A percentile compares a stretch with the other conserved stretches of the same genome.
phyloP scores from a whole-genome alignment of 176 grass and related monocot genomes.

The Guadua angustifolia region DNA sequence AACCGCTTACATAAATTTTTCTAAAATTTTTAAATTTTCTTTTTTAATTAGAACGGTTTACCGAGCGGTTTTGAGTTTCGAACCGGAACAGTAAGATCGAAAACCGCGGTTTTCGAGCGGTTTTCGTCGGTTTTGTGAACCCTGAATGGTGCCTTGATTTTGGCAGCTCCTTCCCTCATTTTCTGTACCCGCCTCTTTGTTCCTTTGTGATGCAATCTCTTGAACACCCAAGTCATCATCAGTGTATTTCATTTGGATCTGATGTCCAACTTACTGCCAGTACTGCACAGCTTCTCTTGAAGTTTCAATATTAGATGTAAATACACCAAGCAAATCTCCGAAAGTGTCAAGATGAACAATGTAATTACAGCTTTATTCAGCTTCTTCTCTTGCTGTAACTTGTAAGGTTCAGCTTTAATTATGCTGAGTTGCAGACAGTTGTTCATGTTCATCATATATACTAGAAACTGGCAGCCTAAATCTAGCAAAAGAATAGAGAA shows the following conservation, averaged over 20 bases:
- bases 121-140: too few relatives aligned
- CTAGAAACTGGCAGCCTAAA: neutral
- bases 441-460: neutral
- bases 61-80: too few relatives aligned
- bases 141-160: neutral
- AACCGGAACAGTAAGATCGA: too few relatives aligned
- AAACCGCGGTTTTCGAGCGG: too few relatives aligned
- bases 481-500: slow-evolving; percentile 11
- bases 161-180: neutral
- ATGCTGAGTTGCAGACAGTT: too few relatives aligned
- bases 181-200: neutral
- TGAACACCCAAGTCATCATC: neutral
- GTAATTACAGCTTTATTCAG: neutral
- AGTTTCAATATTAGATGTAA: neutral
- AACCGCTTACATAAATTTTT: too few relatives aligned
- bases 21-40: too few relatives aligned
- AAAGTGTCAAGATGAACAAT: neutral
- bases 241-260: neutral
- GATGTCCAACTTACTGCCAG: neutral
- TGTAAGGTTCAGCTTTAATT: neutral
- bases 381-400: slow-evolving; percentile 7
- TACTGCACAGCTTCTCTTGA: neutral
- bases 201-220: neutral
- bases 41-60: too few relatives aligned
- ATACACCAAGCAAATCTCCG: neutral